phyloP scores from a whole-genome alignment of 176 grass and related monocot genomes.

The Triticum monococcum region DNA sequence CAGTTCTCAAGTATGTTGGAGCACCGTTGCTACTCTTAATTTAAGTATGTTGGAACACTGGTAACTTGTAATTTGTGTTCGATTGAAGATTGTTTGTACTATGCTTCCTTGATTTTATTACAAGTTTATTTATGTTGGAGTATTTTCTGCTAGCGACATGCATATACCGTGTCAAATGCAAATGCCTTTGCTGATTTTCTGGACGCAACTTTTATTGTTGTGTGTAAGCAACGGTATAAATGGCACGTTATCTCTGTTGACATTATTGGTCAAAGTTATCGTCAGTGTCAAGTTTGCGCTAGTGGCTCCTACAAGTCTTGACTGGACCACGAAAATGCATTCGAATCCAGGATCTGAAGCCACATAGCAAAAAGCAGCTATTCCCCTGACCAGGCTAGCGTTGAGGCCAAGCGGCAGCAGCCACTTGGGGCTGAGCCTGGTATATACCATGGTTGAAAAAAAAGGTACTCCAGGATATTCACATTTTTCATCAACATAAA shows the following conservation, averaged over 20 bases:
- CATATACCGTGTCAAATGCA: not conserved
- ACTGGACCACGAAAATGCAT: too few relatives aligned
- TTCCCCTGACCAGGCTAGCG: not conserved
- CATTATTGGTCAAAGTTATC: too few relatives aligned
- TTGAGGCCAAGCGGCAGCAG: not conserved
- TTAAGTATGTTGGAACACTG: not conserved
- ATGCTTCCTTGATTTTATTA: not conserved
- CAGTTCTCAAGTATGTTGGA: not conserved
- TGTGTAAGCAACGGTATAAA: too few relatives aligned
- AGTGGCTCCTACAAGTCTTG: too few relatives aligned
- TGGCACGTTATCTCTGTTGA: not conserved
- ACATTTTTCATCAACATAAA: too few relatives aligned
- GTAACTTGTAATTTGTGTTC: not conserved
- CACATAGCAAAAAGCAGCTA: too few relatives aligned
- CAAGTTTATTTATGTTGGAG: not conserved
- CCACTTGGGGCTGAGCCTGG: not conserved
- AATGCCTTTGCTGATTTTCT: not conserved
- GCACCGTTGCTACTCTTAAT: not conserved
- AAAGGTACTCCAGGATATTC: too few relatives aligned
- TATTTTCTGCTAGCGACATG: not conserved
- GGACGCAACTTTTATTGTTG: not conserved
- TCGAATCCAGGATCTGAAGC: too few relatives aligned
- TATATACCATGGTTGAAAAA: not conserved
- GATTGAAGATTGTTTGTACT: not conserved
- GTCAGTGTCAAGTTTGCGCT: not conserved